Conservation (phyloP, 2,329 filamentous ascomycete species). For the Periconia sp. region DNA sequence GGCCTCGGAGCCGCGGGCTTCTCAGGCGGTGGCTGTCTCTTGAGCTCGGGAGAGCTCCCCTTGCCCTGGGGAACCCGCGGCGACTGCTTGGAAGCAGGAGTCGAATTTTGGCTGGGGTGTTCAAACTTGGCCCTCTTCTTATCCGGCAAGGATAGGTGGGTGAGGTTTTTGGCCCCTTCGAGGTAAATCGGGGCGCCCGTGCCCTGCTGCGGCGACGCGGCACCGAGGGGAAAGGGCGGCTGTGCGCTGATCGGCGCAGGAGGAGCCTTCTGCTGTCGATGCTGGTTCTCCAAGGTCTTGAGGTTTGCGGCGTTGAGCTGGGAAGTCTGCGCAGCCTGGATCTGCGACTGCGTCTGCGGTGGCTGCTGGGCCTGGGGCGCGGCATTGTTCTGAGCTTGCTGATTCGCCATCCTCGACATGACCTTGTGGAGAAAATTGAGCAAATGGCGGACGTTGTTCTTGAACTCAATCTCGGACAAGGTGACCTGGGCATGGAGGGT, state of each 20-base stretch:
- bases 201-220: slow-evolving; percentile 60
- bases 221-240: slow-evolving; percentile 58
- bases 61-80: slow-evolving; percentile 47
- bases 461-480: slow-evolving; percentile 36
- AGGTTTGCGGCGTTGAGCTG: slow-evolving; percentile 47
- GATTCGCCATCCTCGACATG: slow-evolving; percentile 25
- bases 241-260: slow-evolving; percentile 58
- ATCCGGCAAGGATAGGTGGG: slow-evolving; percentile 63
- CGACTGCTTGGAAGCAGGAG: slow-evolving; percentile 48
- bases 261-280: slow-evolving; percentile 57
- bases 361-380: slow-evolving; percentile 22
- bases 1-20: slow-evolving; percentile 51
- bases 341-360: slow-evolving; percentile 1
- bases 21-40: slow-evolving; percentile 51
- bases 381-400: slow-evolving; percentile 17
- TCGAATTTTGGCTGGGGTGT: slow-evolving; percentile 48
- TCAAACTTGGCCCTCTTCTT: slow-evolving; percentile 62
- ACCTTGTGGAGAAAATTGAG: slow-evolving; percentile 36
- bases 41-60: slow-evolving; percentile 52
- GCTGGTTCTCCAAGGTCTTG: slow-evolving; percentile 51
- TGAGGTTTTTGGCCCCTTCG: slow-evolving; percentile 56
- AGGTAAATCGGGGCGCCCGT: slow-evolving; percentile 65
- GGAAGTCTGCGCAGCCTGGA: slow-evolving; percentile 23
- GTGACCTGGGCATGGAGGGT: slow-evolving; percentile 37
- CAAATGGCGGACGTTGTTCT: slow-evolving; percentile 27